Conservation (phyloP, 257 asterid species). For the Solanum chilense region DNA sequence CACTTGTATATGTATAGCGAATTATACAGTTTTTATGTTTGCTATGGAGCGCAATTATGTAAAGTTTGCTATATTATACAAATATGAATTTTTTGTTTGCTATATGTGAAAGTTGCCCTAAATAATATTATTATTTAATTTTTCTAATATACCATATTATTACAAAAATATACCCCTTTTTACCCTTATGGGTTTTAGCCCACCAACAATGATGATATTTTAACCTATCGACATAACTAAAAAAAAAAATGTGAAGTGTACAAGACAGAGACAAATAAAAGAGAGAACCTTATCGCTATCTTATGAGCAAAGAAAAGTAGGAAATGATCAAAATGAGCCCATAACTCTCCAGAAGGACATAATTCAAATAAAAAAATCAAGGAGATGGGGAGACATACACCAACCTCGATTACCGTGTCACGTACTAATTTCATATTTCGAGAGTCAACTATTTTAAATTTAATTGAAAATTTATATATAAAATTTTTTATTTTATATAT, state of each 20-base stretch:
- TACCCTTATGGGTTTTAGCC: not conserved
- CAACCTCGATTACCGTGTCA: not conserved
- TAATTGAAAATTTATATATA: rapidly evolving
- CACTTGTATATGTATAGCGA: too few relatives aligned
- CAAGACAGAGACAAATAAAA: not conserved
- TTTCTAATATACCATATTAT: too few relatives aligned
- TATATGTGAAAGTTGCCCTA: too few relatives aligned
- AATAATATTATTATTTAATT: too few relatives aligned
- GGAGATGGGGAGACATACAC: not conserved
- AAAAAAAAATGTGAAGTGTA: not conserved
- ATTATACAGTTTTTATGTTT: too few relatives aligned
- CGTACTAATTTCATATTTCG: too few relatives aligned
- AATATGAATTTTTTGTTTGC: too few relatives aligned
- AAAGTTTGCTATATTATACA: too few relatives aligned
- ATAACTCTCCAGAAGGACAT: not conserved
- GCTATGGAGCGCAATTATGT: too few relatives aligned
- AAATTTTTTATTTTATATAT: too few relatives aligned
- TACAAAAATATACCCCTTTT: not conserved
- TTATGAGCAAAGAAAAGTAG: not conserved
- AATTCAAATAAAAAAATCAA: not conserved
- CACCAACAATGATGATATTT: not conserved
- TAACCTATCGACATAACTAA: not conserved
- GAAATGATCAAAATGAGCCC: not conserved
- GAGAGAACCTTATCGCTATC: not conserved
- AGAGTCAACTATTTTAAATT: too few relatives aligned